Percentiles rank a stretch among this genome's conserved stretches.
phyloP scores from a whole-genome alignment of 129 eudicot species.

The Helianthus annuus region HanXRQr2.0-SUNRISE NC_035436.2:130170983-130171482 shows the following conservation, averaged over 20 bases:
- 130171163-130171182: neutral
- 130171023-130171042: no score
- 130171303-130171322: neutral
- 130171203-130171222: neutral
- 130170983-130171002: no score
- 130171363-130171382: neutral
- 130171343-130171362: neutral
- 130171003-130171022: no score
- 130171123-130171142: no score
- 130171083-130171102: no score
- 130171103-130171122: no score
- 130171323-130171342: neutral
- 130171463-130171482: no score
- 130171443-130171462: no score
- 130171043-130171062: no score
- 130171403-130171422: neutral
- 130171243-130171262: slow-evolving; percentile 1
- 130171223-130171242: neutral
- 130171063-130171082: no score
- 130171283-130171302: neutral
- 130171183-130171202: neutral
- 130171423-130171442: neutral
- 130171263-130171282: neutral
- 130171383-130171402: neutral
- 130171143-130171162: neutral